Conservation (phyloP, 2,329 filamentous ascomycete species). For the Gnomoniopsis sp. region DNA sequence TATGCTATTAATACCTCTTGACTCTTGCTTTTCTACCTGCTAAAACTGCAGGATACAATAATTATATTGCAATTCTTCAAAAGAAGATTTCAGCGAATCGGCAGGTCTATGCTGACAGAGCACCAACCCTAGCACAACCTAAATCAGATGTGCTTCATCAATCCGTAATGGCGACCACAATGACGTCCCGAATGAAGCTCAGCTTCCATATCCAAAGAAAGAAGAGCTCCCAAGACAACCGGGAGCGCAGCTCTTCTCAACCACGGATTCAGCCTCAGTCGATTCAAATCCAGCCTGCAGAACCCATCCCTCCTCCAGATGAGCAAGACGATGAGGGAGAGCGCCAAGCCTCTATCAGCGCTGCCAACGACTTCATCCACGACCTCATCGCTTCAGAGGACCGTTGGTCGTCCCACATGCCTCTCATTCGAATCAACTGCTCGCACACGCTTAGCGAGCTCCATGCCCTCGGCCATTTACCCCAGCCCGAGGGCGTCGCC, state of each 20-base stretch:
- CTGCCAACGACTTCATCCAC: conserved; percentile 20
- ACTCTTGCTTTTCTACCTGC: not conserved
- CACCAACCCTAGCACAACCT: not conserved
- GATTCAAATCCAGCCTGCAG: not conserved
- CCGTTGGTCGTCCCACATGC: conserved; percentile 18
- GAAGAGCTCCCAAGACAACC: not conserved
- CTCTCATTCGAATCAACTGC: conserved; percentile 20
- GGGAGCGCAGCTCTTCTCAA: not conserved
- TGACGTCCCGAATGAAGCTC: conserved; percentile 3
- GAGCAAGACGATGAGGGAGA: not conserved
- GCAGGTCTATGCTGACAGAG: not conserved
- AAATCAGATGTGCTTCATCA: not conserved
- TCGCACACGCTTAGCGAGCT: conserved; percentile 21
- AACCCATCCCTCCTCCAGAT: not conserved
- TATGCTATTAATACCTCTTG: not conserved
- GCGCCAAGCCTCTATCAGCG: conserved; percentile 1
- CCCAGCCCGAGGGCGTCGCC: conserved; percentile 15
- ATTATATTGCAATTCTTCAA: no score
- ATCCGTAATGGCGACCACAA: not conserved
- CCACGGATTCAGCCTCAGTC: not conserved
- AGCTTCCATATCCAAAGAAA: not conserved
- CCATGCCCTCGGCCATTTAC: conserved; percentile 19
- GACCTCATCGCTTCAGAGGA: conserved; percentile 14
- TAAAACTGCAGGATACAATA: no score
- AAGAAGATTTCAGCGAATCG: no score